Percentiles rank a stretch among this genome's conserved stretches.
Evolutionary conservation across 2,329 filamentous ascomycete species (phyloP).

Genomic region (Colletotrichum filicis): DNA sequence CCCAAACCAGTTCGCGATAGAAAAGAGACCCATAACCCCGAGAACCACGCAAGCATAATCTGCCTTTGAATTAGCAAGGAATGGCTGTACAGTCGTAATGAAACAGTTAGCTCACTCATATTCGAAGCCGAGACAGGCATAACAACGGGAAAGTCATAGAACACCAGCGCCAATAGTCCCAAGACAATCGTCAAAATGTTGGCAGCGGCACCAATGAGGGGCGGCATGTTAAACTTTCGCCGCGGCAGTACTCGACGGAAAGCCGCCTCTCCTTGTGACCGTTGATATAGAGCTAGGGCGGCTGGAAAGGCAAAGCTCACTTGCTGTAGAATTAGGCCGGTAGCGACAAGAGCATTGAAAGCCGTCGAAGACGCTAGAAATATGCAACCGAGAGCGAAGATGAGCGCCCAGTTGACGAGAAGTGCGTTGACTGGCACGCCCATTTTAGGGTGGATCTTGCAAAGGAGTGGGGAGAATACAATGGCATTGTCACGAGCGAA

Average conservation of each 20-base stretch:
- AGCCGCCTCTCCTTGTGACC: neutral
- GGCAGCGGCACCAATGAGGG: neutral
- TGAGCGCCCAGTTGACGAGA: neutral
- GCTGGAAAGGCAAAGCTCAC: slow-evolving; percentile 27
- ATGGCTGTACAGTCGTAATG: rapidly evolving
- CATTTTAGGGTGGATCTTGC: neutral
- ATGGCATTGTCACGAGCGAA: slow-evolving; percentile 29
- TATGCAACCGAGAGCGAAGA: slow-evolving; percentile 12
- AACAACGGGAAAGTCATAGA: slow-evolving; percentile 17
- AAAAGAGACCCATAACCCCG: slow-evolving; percentile 4
- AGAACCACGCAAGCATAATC: slow-evolving; percentile 5
- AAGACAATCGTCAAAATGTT: slow-evolving; percentile 11
- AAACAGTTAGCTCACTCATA: slow-evolving; percentile 1
- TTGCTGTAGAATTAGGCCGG: slow-evolving; percentile 25
- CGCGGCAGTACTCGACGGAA: slow-evolving; percentile 4
- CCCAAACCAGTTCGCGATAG: slow-evolving; percentile 6
- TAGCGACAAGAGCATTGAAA: slow-evolving; percentile 28
- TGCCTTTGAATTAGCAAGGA: neutral
- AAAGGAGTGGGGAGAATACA: slow-evolving; percentile 4
- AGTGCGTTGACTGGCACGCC: slow-evolving; percentile 25
- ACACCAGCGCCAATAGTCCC: slow-evolving; percentile 10
- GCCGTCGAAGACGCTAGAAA: slow-evolving; percentile 24
- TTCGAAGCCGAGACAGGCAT: slow-evolving; percentile 22
- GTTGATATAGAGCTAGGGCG: slow-evolving; percentile 4
- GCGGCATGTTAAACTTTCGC: slow-evolving; percentile 4